Percentiles rank a stretch among this genome's conserved stretches.
phyloP scores from a whole-genome alignment of 1,284 basidiomycete species.

The Fomitopsis betulina region DNA sequence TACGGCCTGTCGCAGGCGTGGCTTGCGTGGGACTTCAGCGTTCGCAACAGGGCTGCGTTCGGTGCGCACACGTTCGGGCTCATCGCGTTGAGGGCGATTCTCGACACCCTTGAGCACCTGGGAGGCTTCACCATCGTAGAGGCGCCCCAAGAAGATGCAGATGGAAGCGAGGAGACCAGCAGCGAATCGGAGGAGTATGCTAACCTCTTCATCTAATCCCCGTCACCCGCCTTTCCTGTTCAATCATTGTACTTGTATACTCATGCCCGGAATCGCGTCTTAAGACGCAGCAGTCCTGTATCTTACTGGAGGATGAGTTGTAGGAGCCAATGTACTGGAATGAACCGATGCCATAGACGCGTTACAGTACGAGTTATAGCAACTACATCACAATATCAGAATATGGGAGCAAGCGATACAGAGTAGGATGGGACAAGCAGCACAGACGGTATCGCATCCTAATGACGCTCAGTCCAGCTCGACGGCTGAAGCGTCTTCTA shows the following conservation, averaged over 20 bases:
- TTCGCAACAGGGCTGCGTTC: constrained; percentile 39
- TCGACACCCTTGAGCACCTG: constrained; percentile 53
- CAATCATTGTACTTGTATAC: too few relatives aligned
- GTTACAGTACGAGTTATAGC: too few relatives aligned
- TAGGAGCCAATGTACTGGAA: too few relatives aligned
- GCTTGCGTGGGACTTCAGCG: constrained; percentile 58
- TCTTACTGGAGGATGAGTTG: too few relatives aligned
- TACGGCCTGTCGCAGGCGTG: constrained; percentile 51
- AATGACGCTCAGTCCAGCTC: not conserved
- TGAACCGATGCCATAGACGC: too few relatives aligned
- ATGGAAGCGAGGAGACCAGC: not conserved
- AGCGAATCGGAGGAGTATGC: not conserved
- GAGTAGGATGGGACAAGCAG: too few relatives aligned
- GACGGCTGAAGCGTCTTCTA: not conserved
- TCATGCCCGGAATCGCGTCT: too few relatives aligned
- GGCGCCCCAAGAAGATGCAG: not conserved
- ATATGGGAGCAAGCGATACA: too few relatives aligned
- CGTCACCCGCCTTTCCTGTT: not conserved
- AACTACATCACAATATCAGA: too few relatives aligned
- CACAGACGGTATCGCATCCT: too few relatives aligned
- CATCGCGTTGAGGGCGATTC: constrained; percentile 52
- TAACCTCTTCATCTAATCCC: not conserved
- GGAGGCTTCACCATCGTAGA: constrained; percentile 8
- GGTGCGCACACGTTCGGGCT: constrained; percentile 68
- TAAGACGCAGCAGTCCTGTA: too few relatives aligned